Percentiles rank a stretch among this genome's conserved stretches.
Evolutionary conservation across 352 stramenopile species (phyloP).

Genomic region (Globisporangium splendens): DNA sequence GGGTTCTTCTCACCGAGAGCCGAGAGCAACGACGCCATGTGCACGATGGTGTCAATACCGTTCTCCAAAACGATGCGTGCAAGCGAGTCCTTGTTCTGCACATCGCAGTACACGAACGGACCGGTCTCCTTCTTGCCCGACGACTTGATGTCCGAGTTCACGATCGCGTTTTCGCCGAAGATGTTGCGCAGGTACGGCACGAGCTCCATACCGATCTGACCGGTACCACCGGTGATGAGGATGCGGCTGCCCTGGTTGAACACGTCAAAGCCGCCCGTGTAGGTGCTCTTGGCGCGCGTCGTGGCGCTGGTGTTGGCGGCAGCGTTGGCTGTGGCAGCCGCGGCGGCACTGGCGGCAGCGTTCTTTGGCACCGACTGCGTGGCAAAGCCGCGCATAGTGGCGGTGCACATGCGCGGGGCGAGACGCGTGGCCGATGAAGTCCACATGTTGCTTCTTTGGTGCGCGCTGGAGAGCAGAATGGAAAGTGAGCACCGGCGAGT

Average conservation of each 20-base stretch:
- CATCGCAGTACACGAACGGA: slow-evolving; percentile 80
- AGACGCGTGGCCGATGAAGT: slow-evolving; percentile 10
- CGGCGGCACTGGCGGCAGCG: slow-evolving; percentile 11
- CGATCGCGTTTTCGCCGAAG: slow-evolving; percentile 53
- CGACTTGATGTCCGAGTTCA: slow-evolving; percentile 84
- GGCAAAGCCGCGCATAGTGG: slow-evolving; percentile 9
- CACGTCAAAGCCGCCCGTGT: slow-evolving; percentile 49
- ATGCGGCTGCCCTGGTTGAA: slow-evolving; percentile 57
- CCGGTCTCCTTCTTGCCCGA: slow-evolving; percentile 42
- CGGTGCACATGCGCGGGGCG: slow-evolving; percentile 4
- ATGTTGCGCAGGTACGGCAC: slow-evolving; percentile 72
- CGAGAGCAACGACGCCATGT: slow-evolving; percentile 89
- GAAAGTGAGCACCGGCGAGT: slow-evolving; percentile 1
- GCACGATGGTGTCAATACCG: slow-evolving; percentile 85
- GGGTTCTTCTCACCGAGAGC: slow-evolving; percentile 90
- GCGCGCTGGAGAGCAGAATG: background rate
- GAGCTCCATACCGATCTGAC: slow-evolving; percentile 86
- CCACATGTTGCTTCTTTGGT: slow-evolving; percentile 8
- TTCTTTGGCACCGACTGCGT: slow-evolving; percentile 11
- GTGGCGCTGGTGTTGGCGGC: slow-evolving; percentile 2
- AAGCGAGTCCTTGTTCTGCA: slow-evolving; percentile 69
- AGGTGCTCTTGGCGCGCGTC: slow-evolving; percentile 28
- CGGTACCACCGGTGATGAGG: slow-evolving; percentile 76
- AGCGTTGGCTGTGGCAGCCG: slow-evolving; percentile 1
- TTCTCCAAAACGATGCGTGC: slow-evolving; percentile 86